Conservation (phyloP, 2,329 filamentous ascomycete species). For the Claviceps pazoutovae region DNA sequence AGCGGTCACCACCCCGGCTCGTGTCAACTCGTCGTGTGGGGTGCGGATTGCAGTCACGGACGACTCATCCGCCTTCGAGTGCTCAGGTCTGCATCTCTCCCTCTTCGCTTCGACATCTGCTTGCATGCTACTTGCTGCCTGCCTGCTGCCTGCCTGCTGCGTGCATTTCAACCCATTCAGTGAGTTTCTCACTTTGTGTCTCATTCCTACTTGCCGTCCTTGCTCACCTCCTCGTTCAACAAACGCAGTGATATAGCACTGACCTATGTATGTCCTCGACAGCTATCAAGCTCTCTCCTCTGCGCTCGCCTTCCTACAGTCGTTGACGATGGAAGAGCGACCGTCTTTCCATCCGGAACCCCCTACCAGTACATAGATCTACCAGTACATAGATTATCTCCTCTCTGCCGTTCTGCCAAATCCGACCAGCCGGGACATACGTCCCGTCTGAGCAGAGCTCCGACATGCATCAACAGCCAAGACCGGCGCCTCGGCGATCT, state of each 20-base stretch:
- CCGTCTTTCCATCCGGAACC: not conserved
- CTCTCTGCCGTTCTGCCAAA: not conserved
- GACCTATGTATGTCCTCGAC: not conserved
- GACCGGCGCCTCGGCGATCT: slow-evolving; percentile 51
- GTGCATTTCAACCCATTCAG: not conserved
- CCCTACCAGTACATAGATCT: not conserved
- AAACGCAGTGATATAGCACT: not conserved
- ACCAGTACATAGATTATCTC: not conserved
- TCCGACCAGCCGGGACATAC: not conserved
- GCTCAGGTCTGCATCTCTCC: not conserved
- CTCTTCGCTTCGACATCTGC: not conserved
- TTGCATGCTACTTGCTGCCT: not conserved
- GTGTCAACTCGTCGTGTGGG: slow-evolving; percentile 6
- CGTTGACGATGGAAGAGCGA: slow-evolving; percentile 7
- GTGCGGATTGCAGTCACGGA: not conserved
- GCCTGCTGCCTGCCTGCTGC: not conserved
- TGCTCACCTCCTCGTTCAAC: not conserved
- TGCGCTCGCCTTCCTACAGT: not conserved
- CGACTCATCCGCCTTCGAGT: not conserved
- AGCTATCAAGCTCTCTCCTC: not conserved
- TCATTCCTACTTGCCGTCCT: not conserved
- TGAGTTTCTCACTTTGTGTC: not conserved
- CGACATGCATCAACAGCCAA: slow-evolving; percentile 79
- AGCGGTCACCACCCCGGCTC: not conserved
- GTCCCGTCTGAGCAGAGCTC: slow-evolving; percentile 1